These are phyloP conservation scores for Cryphonectria nitschkei DNA, from an alignment of 2,329 filamentous ascomycete genomes.

Conservation along the genomic window DNA sequence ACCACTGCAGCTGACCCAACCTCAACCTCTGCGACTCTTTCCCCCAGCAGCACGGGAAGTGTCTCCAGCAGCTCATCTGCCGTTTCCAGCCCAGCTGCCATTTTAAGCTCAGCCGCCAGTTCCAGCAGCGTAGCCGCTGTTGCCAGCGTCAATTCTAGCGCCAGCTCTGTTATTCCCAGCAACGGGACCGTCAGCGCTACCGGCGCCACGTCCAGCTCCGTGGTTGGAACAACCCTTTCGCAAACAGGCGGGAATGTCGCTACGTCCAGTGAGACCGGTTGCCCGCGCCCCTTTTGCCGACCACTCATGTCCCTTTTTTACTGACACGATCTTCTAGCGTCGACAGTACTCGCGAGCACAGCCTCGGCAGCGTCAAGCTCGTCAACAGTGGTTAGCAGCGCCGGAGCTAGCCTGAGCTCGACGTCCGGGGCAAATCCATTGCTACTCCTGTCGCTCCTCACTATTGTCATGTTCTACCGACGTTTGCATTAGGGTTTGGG, in stretches of 20 bases:
- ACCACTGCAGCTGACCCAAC: background rate
- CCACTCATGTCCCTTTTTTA: too few relatives aligned
- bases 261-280: background rate
- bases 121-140: too few relatives aligned
- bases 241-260: slow-evolving; percentile 3
- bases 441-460: slow-evolving; percentile 1
- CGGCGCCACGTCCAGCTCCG: background rate
- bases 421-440: background rate
- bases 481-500: background rate
- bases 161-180: background rate
- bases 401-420: background rate
- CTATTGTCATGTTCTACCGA: slow-evolving; percentile 1
- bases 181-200: background rate
- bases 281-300: background rate
- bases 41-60: background rate
- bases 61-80: background rate
- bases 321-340: background rate
- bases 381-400: background rate
- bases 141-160: background rate
- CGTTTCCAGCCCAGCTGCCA: too few relatives aligned
- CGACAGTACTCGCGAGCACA: slow-evolving; percentile 1
- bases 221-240: background rate
- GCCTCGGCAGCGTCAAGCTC: background rate
- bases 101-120: too few relatives aligned
- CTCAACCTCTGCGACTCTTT: background rate